Conservation (phyloP, 257 asterid species). For the Nicotiana tabacum region DNA sequence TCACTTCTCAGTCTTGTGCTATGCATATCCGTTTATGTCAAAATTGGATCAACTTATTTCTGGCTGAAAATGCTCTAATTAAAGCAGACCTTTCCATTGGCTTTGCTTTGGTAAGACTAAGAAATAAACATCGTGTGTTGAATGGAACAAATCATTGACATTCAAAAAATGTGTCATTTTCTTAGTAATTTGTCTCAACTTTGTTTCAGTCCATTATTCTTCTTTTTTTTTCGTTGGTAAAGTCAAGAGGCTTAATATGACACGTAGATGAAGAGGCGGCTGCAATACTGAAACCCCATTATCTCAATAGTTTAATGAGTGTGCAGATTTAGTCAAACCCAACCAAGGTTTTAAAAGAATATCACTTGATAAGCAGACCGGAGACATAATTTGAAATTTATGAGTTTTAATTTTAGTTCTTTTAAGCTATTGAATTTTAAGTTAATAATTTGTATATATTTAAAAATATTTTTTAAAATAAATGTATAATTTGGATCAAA, state of each 20-base stretch:
- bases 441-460: too few relatives aligned
- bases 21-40: background rate
- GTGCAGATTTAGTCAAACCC: background rate
- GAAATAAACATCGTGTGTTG: background rate
- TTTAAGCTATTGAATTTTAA: too few relatives aligned
- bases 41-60: background rate
- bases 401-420: too few relatives aligned
- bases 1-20: background rate
- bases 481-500: too few relatives aligned
- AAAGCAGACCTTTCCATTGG: background rate
- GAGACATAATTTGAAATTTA: too few relatives aligned
- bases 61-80: background rate
- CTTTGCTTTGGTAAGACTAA: background rate
- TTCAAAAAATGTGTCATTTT: background rate
- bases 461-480: too few relatives aligned
- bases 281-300: background rate
- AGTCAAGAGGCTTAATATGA: background rate
- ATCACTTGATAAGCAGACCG: too few relatives aligned
- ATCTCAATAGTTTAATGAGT: background rate
- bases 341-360: too few relatives aligned
- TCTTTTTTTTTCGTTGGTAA: background rate
- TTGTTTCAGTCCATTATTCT: background rate
- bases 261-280: too few relatives aligned
- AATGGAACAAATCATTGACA: background rate
- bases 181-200: background rate